These are phyloP conservation scores for Epichloe gansuensis DNA, from an alignment of 2,329 filamentous ascomycete species.

Conservation along the genomic window DNA sequence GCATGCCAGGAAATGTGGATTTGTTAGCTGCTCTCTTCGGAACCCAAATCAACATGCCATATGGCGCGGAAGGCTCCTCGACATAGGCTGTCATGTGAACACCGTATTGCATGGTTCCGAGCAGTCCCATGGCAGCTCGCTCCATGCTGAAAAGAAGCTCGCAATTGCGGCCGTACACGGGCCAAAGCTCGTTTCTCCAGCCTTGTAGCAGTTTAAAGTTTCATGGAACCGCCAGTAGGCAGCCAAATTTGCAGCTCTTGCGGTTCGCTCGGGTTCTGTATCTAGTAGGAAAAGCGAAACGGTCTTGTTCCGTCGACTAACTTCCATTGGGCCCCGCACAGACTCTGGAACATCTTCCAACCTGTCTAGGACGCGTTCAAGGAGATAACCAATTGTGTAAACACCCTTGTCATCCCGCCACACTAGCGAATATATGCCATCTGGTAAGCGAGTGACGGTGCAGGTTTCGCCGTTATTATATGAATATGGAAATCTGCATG, in stretches of 20 bases:
- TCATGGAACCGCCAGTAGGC: slow-evolving; percentile 56
- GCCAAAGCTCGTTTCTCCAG: slow-evolving; percentile 74
- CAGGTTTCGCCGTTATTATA: slow-evolving; percentile 50
- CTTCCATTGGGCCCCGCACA: slow-evolving; percentile 45
- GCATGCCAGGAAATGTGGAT: slow-evolving; percentile 78
- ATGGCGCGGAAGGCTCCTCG: slow-evolving; percentile 22
- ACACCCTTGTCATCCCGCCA: slow-evolving; percentile 52
- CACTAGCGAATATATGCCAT: slow-evolving; percentile 54
- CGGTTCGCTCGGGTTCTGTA: slow-evolving; percentile 33
- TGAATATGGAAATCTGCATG: slow-evolving; percentile 62
- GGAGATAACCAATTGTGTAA: slow-evolving; percentile 50
- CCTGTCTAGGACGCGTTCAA: slow-evolving; percentile 35
- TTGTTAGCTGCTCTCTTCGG: slow-evolving; percentile 65
- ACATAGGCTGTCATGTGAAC: slow-evolving; percentile 72
- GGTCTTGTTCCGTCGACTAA: slow-evolving; percentile 48
- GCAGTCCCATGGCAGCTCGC: slow-evolving; percentile 58
- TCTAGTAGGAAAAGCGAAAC: slow-evolving; percentile 49
- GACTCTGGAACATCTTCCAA: slow-evolving; percentile 34
- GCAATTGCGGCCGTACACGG: slow-evolving; percentile 55
- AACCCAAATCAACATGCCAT: slow-evolving; percentile 71
- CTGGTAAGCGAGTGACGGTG: slow-evolving; percentile 40
- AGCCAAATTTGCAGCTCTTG: neutral
- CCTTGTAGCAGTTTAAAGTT: slow-evolving; percentile 58
- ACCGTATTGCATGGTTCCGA: slow-evolving; percentile 68
- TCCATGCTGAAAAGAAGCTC: slow-evolving; percentile 64